Evolutionary conservation across 2,329 filamentous ascomycete genomes (phyloP), one percentile per base, ranked within the genome.

Genomic region (Aspergillus persii): DNA sequence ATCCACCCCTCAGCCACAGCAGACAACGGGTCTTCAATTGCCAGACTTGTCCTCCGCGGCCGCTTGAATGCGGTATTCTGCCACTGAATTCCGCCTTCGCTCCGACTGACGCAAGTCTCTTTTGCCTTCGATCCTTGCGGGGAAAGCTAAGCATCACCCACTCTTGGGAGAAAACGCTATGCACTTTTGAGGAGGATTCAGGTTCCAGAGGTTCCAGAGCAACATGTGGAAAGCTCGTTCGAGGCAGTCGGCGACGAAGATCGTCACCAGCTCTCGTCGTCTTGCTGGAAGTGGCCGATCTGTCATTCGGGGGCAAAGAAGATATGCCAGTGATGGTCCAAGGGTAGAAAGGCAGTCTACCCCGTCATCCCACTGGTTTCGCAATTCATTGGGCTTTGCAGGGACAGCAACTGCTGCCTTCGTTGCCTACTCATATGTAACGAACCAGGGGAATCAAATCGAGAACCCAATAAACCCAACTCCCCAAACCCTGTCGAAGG

Each of bases 31-130:
- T 33, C 36, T 51, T 11, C 23, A 18, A 31, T 30, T 12, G 36
- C n/a, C 11, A n/a, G 33, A 53, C 23, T 39, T 31, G 46, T 47
- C 53, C 65, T 67, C 63, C 66, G 60, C 63, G 64, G 58, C 64
- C 62, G 61, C 58, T 66, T 59, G 58, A 59, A 63, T 65, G 62
- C 64, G 60, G 49, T 65, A 71, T 76, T 76, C 72, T 76, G 74
- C 74, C 74, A 52, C 47, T 31, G 30, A 47, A 51, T 55, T 66
- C 72, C 71, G 72, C 70, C 60, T 66, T 27, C 54, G 61, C 53
- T 61, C 36, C 36, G 36, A 57, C 59, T 69, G 67, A 71, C 63
- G 67, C 67, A 73, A 69, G 60, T 59, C 57, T 61, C 46, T 27
- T 39, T 48, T 56, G 15, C 12, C 18, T 57, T 50, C 50, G 26